Evolutionary conservation across 768 basidiomycete genomes (phyloP), one percentile per base, ranked within the genome.

Genomic region (Cyclocybe cylindracea): DNA sequence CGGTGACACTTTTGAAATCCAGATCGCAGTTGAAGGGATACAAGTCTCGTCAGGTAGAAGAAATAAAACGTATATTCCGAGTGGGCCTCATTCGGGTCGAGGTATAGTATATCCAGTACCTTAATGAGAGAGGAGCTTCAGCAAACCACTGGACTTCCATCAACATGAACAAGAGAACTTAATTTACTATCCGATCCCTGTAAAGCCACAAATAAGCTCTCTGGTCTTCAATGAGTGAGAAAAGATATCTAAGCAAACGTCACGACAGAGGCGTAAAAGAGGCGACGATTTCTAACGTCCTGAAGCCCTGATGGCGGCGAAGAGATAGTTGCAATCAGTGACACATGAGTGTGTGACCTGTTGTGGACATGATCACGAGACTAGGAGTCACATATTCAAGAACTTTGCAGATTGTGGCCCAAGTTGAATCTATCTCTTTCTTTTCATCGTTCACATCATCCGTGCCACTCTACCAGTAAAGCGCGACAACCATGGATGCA

Each of bases 401-500:
- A 61, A 60, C 53, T 46, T 59, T 51, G 50, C 50, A 50, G 49
- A 55, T 51, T 57, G 46, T 50, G 53, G 48, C 52, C 55, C 55
- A 61, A 61, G 37, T 59, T 50, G 36, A 56, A 51, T 61, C 58
- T 57, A 52, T 64, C 66, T 66, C 65, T 67, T 66, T 60, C 64
- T 69, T 66, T 61, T 59, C 66, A 64, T 61, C 66, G 61, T 51
- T 51, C 63, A 67, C 50, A 52, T 48, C 55, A 59, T 58, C 61
- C 58, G 56, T 54, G 54, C 61, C 51, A 61, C 63, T 61, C 46
- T 57, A 61, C 52, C 57, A 59, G 44, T 44, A 50, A 39, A 49
- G 48, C 31, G 50, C 50, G 50, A 51, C 54, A 61, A 57, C 58
- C 58, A 80, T 78, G 78, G 77, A 78, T 57, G 60, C 64, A 52